These are phyloP conservation scores for Nosema muscidifuracis DNA, from an alignment of 371 early-diverging fungal genomes.

Conservation along the genomic window DNA sequence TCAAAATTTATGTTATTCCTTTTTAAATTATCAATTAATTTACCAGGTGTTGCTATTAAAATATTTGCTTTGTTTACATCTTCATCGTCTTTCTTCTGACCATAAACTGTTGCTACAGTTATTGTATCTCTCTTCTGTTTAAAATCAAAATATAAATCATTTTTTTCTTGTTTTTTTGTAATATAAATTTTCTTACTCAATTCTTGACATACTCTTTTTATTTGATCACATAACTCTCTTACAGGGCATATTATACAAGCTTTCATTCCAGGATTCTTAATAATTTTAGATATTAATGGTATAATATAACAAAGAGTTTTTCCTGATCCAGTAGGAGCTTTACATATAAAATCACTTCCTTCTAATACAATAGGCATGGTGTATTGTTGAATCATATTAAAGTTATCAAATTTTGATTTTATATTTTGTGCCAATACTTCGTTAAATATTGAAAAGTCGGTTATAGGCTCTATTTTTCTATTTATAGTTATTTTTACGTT, in stretches of 20 bases:
- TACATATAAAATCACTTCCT: constrained; percentile 89
- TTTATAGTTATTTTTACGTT: neutral
- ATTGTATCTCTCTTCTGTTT: neutral
- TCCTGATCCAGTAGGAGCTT: constrained; percentile 97
- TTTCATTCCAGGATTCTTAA: constrained; percentile 9
- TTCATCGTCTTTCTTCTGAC: constrained; percentile 71
- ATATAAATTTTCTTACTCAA: neutral
- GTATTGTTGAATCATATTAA: constrained; percentile 86
- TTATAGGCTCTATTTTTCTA: neutral
- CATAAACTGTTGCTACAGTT: constrained; percentile 51
- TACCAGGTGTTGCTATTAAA: constrained; percentile 90
- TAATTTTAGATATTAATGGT: constrained; percentile 63
- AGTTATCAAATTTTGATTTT: constrained; percentile 74
- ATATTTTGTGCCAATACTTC: constrained; percentile 72
- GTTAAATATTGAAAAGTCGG: neutral
- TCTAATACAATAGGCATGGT: constrained; percentile 84
- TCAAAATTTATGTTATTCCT: constrained; percentile 75
- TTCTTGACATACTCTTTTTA: constrained; percentile 70
- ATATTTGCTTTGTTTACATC: constrained; percentile 66
- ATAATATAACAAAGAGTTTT: constrained; percentile 70
- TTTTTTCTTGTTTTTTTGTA: neutral
- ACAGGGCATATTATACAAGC: constrained; percentile 64
- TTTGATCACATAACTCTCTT: constrained; percentile 91
- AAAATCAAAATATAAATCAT: neutral
- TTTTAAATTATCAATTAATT: constrained; percentile 77